Evolutionary conservation across 2,329 filamentous ascomycete genomes (phyloP), one percentile per base, ranked within the genome.

Genomic region (Geosmithia morbida): DNA sequence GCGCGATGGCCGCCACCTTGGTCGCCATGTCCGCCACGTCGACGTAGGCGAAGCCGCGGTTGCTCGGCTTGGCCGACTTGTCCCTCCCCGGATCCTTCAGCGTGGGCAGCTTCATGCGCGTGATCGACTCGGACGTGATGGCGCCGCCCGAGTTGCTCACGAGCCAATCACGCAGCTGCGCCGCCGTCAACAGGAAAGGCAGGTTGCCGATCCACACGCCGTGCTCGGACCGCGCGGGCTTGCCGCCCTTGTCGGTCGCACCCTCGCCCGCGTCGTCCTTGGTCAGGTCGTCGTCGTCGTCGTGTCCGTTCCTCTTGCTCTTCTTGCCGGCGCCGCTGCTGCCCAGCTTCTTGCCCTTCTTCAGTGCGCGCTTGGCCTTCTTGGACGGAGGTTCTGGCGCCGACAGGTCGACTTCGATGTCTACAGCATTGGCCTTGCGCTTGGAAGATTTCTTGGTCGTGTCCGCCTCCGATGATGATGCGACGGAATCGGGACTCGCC

Each of bases 131-230:
- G 48, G 79, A 74, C 29, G 75, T 67, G 51, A 87, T 79, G 48
- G 72, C 68, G 50, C 79, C 81, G 45, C 81, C 80, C 7, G 80
- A 81, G 59, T 81, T 78, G 39, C 81, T 75, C 33, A 83, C 75
- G n/a, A 98, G 68, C 74, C 94, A 97, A 51, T 75, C 76, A 57
- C 83, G 81, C 45, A 98, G 68, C 51, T 87, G 81, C 13, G 77
- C 69, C 50, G 83, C 80, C 43, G 84, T 92, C 41, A 83, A 71
- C 44, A 77, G 79, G 71, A 90, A 98, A n/a, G 85, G 79, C 52
- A 98, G 67, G 65, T 98, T 98, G 56, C 94, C 92, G 56, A 98
- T 86, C 92, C 92, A 98, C 54, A 98, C 79, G 51, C 88, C 87
- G 63, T 87, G 81, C 17, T 85, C 80, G 10, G 87, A 92, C 50